A percentile compares a stretch with the other conserved stretches of the same genome.
Conservation (phyloP, 2,329 filamentous ascomycete genomes). For the Fusarium luffae region DNA sequence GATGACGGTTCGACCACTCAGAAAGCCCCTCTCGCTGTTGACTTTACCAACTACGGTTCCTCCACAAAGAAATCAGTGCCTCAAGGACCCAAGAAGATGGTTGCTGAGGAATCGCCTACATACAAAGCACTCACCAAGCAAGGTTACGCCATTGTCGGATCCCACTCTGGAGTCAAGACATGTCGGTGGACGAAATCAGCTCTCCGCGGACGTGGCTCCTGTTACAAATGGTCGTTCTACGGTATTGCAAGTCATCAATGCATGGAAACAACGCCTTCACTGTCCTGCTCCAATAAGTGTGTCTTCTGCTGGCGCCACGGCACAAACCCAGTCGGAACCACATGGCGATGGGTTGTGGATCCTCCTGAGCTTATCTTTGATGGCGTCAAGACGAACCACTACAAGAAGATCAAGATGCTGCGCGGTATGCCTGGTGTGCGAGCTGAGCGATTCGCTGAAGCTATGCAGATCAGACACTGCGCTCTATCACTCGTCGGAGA, state of each 20-base stretch:
- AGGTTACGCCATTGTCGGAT: constrained; percentile 94
- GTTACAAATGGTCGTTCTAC: constrained; percentile 98
- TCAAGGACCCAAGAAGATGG: constrained; percentile 84
- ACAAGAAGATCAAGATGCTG: constrained; percentile 98
- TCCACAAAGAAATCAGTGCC: constrained; percentile 58
- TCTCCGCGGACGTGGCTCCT: constrained; percentile 89
- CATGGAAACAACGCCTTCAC: constrained; percentile 96
- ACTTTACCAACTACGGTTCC: constrained; percentile 81
- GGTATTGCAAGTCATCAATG: constrained; percentile 96
- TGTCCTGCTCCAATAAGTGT: constrained; percentile 98
- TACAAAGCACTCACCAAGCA: constrained; percentile 92
- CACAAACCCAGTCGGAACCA: constrained; percentile 95
- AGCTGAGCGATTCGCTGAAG: constrained; percentile 91
- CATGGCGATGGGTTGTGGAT: constrained; percentile 96
- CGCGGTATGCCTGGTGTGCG: constrained; percentile 92
- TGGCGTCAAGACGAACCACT: constrained; percentile 91
- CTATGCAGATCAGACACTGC: constrained; percentile 92
- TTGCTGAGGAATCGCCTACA: constrained; percentile 88
- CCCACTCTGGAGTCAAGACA: constrained; percentile 96
- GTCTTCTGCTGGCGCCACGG: constrained; percentile 99
- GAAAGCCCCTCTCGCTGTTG: constrained; percentile 74
- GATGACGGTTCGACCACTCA: constrained; percentile 47
- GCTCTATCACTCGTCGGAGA: constrained; percentile 93
- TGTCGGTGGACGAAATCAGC: constrained; percentile 99
- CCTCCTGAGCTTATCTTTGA: constrained; percentile 89